These are phyloP conservation scores for Arthrobotrys sphaeroides DNA, from an alignment of 2,329 filamentous ascomycete species.

Conservation along the genomic window DNA sequence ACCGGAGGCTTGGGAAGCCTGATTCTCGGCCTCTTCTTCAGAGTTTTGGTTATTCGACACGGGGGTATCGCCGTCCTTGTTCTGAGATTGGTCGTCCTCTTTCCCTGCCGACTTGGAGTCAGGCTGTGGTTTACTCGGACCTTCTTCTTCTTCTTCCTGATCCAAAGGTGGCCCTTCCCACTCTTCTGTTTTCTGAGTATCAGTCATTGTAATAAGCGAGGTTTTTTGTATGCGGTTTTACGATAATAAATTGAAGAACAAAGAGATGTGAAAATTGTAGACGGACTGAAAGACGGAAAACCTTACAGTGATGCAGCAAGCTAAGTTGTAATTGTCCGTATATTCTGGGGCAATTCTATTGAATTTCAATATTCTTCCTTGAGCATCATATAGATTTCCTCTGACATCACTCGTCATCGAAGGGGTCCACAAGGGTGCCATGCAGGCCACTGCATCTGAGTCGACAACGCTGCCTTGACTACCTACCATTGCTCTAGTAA, in stretches of 20 bases:
- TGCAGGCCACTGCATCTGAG: not conserved
- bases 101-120: conserved; percentile 2
- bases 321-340: not conserved
- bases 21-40: not conserved
- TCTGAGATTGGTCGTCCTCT: not conserved
- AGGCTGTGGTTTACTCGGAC: not conserved
- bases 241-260: not conserved
- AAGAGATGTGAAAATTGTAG: not conserved
- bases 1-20: not conserved
- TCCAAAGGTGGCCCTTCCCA: conserved; percentile 39
- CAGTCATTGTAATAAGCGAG: conserved; percentile 13
- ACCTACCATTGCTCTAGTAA: too few relatives aligned
- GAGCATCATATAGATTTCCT: not conserved
- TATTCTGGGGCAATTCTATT: not conserved
- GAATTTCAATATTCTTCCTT: not conserved
- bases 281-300: not conserved
- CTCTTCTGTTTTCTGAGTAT: conserved; percentile 44
- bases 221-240: not conserved
- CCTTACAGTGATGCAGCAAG: not conserved
- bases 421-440: not conserved
- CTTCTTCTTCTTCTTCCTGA: conserved; percentile 15
- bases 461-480: too few relatives aligned
- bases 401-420: not conserved
- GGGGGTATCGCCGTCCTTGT: too few relatives aligned
- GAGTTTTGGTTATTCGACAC: conserved; percentile 10